A percentile compares a stretch with the other conserved stretches of the same genome.
These are phyloP conservation scores for Coniella vitis DNA, from an alignment of 2,329 filamentous ascomycete species.

Conservation along the genomic window DNA sequence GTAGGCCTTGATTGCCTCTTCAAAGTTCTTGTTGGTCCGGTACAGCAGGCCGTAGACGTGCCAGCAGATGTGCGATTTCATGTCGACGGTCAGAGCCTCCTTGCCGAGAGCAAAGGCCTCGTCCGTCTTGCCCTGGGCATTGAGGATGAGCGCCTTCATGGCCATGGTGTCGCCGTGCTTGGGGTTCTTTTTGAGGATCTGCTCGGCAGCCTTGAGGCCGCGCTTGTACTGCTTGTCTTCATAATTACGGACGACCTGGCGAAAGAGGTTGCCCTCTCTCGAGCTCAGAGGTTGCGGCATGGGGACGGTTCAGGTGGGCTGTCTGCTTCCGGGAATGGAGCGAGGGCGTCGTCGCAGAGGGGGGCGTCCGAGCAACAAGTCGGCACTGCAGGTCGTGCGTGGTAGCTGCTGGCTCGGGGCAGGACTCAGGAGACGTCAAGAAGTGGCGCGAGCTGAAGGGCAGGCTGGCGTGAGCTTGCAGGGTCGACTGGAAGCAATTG, in stretches of 20 bases:
- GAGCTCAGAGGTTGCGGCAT: slow-evolving; percentile 71
- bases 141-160: slow-evolving; percentile 98
- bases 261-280: slow-evolving; percentile 92
- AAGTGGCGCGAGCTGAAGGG: not conserved
- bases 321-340: slow-evolving; percentile 10
- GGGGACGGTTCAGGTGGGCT: slow-evolving; percentile 24
- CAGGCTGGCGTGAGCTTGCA: too few species aligned
- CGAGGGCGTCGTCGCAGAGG: too few species aligned
- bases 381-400: not conserved
- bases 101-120: slow-evolving; percentile 94
- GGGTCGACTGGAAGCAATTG: not conserved
- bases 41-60: slow-evolving; percentile 96
- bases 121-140: slow-evolving; percentile 82
- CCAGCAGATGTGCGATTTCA: slow-evolving; percentile 99
- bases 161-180: slow-evolving; percentile 97
- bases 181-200: slow-evolving; percentile 89
- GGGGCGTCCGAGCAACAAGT: too few species aligned
- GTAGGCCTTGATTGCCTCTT: slow-evolving; percentile 98
- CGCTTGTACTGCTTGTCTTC: slow-evolving; percentile 97
- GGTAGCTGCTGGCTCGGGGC: not conserved
- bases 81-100: slow-evolving; percentile 85
- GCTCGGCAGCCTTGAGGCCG: slow-evolving; percentile 89
- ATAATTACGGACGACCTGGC: slow-evolving; percentile 90
- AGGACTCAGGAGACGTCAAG: too few species aligned
- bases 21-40: slow-evolving; percentile 91